Evolutionary conservation across 2,329 filamentous ascomycete species (phyloP).

Genomic region (Penicillium sp.): DNA sequence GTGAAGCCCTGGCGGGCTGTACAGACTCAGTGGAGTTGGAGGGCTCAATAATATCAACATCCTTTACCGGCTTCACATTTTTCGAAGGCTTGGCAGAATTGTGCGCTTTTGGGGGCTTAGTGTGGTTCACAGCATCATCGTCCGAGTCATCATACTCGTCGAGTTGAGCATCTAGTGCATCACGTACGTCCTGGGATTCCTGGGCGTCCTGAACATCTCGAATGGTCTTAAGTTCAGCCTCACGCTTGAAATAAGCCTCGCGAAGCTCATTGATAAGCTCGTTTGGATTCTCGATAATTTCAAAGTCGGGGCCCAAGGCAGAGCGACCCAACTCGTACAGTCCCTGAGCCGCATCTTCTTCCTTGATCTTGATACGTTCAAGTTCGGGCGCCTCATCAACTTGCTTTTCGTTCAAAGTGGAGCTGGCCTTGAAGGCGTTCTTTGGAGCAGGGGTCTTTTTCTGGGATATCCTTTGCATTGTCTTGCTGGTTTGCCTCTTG

Average conservation of each 20-base stretch:
- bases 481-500: background rate
- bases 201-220: background rate
- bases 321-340: conserved; percentile 9
- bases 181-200: no score
- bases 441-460: background rate
- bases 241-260: background rate
- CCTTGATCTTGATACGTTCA: conserved; percentile 6
- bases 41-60: background rate
- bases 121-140: no score
- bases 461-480: background rate
- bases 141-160: no score
- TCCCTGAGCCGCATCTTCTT: conserved; percentile 3
- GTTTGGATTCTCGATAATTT: conserved; percentile 5
- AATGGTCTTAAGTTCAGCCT: background rate
- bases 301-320: conserved; percentile 12
- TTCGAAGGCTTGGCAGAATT: background rate
- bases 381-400: background rate
- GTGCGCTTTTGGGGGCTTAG: background rate
- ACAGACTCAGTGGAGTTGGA: background rate
- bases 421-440: background rate
- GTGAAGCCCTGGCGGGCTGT: background rate
- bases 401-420: conserved; percentile 1
- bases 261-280: conserved; percentile 5
- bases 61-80: background rate
- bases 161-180: no score